Percentiles rank a stretch among this genome's conserved stretches.
Conservation (phyloP, 306 rosid species). For the Fragaria iinumae region DNA sequence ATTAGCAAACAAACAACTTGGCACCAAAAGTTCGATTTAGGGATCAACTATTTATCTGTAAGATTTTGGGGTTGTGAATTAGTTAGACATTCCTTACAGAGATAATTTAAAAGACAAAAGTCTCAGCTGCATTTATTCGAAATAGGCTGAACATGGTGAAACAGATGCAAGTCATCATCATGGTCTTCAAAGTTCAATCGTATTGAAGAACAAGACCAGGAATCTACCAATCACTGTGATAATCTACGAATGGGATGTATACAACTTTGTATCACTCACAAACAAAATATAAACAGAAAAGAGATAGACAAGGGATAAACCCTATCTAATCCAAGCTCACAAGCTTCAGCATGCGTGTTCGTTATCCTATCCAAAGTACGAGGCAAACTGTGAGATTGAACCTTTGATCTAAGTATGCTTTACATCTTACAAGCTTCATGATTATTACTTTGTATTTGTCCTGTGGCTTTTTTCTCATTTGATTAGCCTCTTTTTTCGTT, state of each 20-base stretch:
- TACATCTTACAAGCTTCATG: neutral
- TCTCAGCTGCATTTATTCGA: neutral
- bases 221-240: neutral
- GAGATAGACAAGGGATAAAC: neutral
- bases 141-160: neutral
- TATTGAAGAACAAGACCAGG: neutral
- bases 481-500: neutral
- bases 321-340: neutral
- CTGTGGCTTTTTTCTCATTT: neutral
- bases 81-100: neutral
- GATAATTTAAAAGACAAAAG: neutral
- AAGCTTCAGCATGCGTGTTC: neutral
- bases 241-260: neutral
- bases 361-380: neutral
- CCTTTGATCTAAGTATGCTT: neutral
- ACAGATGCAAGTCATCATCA: neutral
- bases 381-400: neutral
- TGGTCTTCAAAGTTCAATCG: neutral
- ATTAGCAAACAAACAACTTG: slow-evolving; percentile 2
- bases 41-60: neutral
- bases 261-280: neutral
- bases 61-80: neutral
- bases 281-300: neutral
- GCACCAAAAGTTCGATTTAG: neutral
- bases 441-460: neutral